Conservation (phyloP, 2,329 filamentous ascomycete species). For the Diaporthe sp. region DNA sequence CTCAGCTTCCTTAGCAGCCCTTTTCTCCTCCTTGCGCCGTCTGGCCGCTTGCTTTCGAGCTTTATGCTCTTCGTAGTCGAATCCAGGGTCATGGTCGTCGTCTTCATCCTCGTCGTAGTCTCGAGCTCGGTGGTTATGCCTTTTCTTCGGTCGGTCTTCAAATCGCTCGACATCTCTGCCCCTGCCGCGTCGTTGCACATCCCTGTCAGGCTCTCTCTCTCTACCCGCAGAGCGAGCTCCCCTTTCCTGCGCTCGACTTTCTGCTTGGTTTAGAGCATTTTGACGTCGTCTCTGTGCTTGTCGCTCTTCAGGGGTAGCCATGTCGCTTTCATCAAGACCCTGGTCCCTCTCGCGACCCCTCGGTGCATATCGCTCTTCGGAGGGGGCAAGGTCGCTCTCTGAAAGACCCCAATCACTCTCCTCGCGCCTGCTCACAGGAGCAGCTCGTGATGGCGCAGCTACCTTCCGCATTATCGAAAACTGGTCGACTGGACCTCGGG, state of each 20-base stretch:
- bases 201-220: slow-evolving; percentile 18
- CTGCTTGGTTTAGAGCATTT: neutral
- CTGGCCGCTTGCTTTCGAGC: slow-evolving; percentile 55
- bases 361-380: neutral
- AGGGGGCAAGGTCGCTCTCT: neutral
- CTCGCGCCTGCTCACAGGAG: no score
- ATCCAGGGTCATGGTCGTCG: slow-evolving; percentile 49
- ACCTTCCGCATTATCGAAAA: slow-evolving; percentile 7
- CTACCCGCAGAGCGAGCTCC: slow-evolving; percentile 2
- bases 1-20: slow-evolving; percentile 55
- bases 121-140: slow-evolving; percentile 18
- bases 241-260: neutral
- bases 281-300: neutral
- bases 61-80: slow-evolving; percentile 54
- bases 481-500: neutral
- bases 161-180: slow-evolving; percentile 23
- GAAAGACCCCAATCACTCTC: neutral
- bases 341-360: neutral
- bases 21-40: slow-evolving; percentile 58
- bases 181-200: slow-evolving; percentile 37
- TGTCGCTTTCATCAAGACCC: neutral
- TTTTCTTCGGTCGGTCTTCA: slow-evolving; percentile 30
- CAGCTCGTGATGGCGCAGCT: neutral
- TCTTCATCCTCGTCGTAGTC: slow-evolving; percentile 52
- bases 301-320: neutral